phyloP scores from a whole-genome alignment of 768 basidiomycete species.

The Leccinum ochraceum region DNA sequence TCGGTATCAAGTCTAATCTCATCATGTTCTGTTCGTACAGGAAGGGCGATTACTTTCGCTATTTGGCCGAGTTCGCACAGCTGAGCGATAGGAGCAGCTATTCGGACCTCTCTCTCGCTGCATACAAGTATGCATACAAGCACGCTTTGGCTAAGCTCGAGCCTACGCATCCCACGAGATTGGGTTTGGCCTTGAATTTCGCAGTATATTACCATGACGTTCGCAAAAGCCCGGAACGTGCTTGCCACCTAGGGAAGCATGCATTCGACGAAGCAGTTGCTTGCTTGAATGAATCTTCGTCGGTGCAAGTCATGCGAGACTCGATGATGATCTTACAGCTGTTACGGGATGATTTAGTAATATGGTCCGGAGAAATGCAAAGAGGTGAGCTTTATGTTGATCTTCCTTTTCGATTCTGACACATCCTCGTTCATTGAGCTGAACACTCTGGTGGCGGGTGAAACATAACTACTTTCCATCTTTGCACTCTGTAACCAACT shows the following conservation, averaged over 20 bases:
- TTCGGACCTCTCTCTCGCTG: slow-evolving; percentile 75
- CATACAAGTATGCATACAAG: slow-evolving; percentile 85
- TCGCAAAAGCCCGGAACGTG: slow-evolving; percentile 79
- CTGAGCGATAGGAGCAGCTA: slow-evolving; percentile 67
- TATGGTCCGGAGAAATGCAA: slow-evolving; percentile 81
- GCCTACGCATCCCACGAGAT: slow-evolving; percentile 80
- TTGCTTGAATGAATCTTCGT: slow-evolving; percentile 51
- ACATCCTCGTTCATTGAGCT: slow-evolving; percentile 19
- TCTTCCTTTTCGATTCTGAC: slow-evolving; percentile 15
- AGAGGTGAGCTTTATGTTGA: slow-evolving; percentile 31
- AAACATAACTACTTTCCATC: not conserved
- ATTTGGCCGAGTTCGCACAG: slow-evolving; percentile 83
- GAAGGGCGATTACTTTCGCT: slow-evolving; percentile 91
- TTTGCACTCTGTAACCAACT: slow-evolving; percentile 4
- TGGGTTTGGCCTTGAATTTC: slow-evolving; percentile 89
- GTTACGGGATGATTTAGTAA: slow-evolving; percentile 79
- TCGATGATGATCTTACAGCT: slow-evolving; percentile 84
- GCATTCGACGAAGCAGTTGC: slow-evolving; percentile 90
- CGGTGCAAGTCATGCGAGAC: slow-evolving; percentile 53
- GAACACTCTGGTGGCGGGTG: slow-evolving; percentile 25
- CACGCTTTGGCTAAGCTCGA: slow-evolving; percentile 76
- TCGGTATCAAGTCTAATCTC: slow-evolving; percentile 8
- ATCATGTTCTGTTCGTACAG: slow-evolving; percentile 35
- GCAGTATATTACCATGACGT: slow-evolving; percentile 94
- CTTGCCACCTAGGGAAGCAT: slow-evolving; percentile 87